phyloP scores from a whole-genome alignment of 2,329 filamentous ascomycete species.

The Fusarium sp. region DNA sequence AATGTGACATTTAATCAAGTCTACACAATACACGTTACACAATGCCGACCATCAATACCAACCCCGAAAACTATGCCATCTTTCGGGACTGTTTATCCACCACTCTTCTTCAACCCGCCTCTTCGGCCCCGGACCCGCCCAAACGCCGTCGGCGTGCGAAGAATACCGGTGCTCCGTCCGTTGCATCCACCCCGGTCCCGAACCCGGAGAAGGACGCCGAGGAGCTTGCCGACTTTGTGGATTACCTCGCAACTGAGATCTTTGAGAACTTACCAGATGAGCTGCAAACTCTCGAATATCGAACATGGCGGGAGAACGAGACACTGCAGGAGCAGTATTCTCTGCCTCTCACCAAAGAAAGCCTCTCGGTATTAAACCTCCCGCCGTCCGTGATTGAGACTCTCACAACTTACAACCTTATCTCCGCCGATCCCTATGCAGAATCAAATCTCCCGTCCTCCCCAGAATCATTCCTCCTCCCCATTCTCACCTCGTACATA shows the following conservation, averaged over 20 bases:
- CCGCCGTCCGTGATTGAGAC: conserved; percentile 70
- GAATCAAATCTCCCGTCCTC: conserved; percentile 51
- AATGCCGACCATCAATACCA: conserved; percentile 37
- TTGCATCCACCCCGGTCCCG: conserved; percentile 20
- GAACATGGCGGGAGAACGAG: conserved; percentile 55
- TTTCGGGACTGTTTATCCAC: conserved; percentile 82
- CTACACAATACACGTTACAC: not conserved
- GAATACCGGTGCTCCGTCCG: conserved; percentile 17
- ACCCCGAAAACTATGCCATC: conserved; percentile 58
- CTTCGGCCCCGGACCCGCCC: conserved; percentile 53
- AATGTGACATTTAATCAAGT: not conserved
- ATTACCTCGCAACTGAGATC: conserved; percentile 78
- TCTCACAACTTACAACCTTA: conserved; percentile 73
- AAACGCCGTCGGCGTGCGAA: conserved; percentile 57
- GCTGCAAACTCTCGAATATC: conserved; percentile 71
- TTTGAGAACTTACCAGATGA: conserved; percentile 72
- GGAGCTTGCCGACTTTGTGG: conserved; percentile 82
- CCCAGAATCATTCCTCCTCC: conserved; percentile 68
- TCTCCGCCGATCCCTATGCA: conserved; percentile 54
- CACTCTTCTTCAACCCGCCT: conserved; percentile 72
- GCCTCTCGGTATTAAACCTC: conserved; percentile 65
- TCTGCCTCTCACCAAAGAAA: conserved; percentile 64
- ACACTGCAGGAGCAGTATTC: conserved; percentile 66
- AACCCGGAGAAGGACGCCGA: conserved; percentile 59
- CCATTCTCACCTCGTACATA: conserved; percentile 73